A percentile compares a stretch with the other conserved stretches of the same genome.
Conservation (phyloP, 805 yeast species). For the Helenozyma rhizophorensis region DNA sequence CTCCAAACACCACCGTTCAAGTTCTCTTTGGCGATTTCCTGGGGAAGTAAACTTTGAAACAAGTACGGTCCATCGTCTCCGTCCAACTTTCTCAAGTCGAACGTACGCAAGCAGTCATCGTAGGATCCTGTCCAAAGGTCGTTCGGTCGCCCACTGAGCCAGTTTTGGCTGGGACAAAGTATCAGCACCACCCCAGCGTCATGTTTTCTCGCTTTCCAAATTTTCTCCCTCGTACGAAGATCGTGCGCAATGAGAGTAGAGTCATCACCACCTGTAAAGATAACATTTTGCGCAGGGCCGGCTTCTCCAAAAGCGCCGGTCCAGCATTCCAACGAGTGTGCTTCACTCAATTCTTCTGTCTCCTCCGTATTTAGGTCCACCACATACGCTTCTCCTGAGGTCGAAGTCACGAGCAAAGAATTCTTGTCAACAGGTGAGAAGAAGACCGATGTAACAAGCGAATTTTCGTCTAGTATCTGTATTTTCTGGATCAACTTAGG, state of each 20-base stretch:
- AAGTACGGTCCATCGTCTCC: constrained; percentile 32
- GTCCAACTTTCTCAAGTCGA: constrained; percentile 59
- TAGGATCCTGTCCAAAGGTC: constrained; percentile 84
- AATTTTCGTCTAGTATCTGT: constrained; percentile 45
- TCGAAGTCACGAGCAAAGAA: constrained; percentile 53
- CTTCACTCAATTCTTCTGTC: constrained; percentile 23
- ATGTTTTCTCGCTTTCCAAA: constrained; percentile 57
- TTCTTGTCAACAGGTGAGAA: constrained; percentile 44
- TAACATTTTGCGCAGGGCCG: constrained; percentile 49
- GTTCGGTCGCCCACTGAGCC: constrained; percentile 43
- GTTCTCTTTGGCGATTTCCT: constrained; percentile 37
- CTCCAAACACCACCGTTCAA: constrained; percentile 97
- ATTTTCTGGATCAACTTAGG: constrained; percentile 15
- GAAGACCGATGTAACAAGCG: constrained; percentile 60
- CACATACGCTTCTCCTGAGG: constrained; percentile 58
- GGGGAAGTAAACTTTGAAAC: constrained; percentile 50
- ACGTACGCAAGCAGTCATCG: constrained; percentile 69
- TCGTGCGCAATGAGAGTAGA: constrained; percentile 72
- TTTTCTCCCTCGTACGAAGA: constrained; percentile 33
- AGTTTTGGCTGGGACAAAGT: constrained; percentile 39
- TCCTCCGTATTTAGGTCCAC: constrained; percentile 25
- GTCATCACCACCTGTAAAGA: constrained; percentile 93
- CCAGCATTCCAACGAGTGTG: constrained; percentile 85
- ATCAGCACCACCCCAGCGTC: constrained; percentile 91
- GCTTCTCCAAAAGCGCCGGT: constrained; percentile 65